Percentiles rank a stretch among this genome's conserved stretches.
phyloP scores from a whole-genome alignment of 2,329 filamentous ascomycete genomes.

The Seiridium unicorne region DNA sequence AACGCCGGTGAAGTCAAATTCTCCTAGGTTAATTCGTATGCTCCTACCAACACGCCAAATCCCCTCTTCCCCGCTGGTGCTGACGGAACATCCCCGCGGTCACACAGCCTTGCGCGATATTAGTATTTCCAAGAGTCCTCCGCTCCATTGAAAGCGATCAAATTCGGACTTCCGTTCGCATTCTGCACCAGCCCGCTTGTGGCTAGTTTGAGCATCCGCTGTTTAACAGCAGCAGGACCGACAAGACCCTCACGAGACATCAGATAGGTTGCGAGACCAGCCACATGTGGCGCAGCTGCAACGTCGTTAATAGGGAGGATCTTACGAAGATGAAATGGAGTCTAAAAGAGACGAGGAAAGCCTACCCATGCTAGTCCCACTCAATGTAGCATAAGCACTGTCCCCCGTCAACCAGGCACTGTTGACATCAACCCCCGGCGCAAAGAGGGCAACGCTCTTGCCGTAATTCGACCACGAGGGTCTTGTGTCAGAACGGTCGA shows the following conservation, averaged over 20 bases:
- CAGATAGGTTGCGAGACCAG: constrained; percentile 22
- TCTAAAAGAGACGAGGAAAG: neutral
- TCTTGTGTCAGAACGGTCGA: constrained; percentile 18
- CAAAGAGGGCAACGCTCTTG: constrained; percentile 22
- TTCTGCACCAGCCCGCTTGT: constrained; percentile 18
- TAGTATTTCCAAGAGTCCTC: neutral
- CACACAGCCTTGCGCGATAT: neutral
- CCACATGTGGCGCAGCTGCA: constrained; percentile 21
- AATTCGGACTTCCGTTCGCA: constrained; percentile 19
- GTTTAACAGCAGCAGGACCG: constrained; percentile 12
- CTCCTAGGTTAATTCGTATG: too few species aligned
- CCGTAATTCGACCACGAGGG: constrained; percentile 23
- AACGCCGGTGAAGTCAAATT: too few species aligned
- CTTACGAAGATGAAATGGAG: neutral
- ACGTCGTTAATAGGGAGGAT: neutral
- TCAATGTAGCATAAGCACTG: constrained; percentile 13
- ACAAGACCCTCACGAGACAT: constrained; percentile 20
- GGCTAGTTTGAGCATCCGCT: constrained; percentile 16
- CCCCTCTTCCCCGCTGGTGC: too few species aligned
- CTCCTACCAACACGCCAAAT: too few species aligned
- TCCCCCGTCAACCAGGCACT: constrained; percentile 20
- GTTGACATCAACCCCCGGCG: constrained; percentile 20
- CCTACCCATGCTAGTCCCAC: constrained; percentile 24
- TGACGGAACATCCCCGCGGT: neutral
- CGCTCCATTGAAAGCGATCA: constrained; percentile 25